Evolutionary conservation across 805 yeast genomes (phyloP).

Genomic region (Candida michaelii): DNA sequence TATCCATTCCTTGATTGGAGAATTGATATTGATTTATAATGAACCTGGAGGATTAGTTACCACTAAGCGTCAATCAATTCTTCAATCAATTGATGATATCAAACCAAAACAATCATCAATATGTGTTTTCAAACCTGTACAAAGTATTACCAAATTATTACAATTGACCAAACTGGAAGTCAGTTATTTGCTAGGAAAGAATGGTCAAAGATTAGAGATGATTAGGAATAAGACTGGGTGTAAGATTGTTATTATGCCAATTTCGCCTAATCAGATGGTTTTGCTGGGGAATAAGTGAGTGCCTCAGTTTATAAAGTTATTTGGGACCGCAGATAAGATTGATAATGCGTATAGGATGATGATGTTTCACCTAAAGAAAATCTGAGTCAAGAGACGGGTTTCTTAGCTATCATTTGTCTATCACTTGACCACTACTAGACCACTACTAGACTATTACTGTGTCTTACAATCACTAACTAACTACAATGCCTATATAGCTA

Average conservation of each 20-base stretch:
- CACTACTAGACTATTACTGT: no score
- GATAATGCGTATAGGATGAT: constrained; percentile 17
- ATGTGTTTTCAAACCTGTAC: background rate
- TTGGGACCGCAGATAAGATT: constrained; percentile 18
- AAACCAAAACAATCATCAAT: background rate
- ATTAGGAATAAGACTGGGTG: constrained; percentile 25
- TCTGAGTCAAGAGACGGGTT: no score
- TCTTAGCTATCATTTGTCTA: no score
- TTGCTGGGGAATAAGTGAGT: constrained; percentile 14
- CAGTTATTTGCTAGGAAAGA: constrained; percentile 24
- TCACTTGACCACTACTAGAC: no score
- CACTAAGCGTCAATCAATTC: constrained; percentile 1
- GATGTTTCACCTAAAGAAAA: constrained; percentile 7
- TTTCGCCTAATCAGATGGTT: constrained; percentile 6
- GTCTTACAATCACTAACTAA: no score
- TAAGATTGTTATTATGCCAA: constrained; percentile 21
- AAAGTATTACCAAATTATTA: constrained; percentile 5
- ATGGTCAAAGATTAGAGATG: constrained; percentile 22
- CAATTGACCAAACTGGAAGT: constrained; percentile 21
- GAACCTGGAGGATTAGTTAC: background rate
- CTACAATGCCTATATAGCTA: no score
- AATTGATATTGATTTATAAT: constrained; percentile 7
- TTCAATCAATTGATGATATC: constrained; percentile 8
- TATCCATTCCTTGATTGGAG: constrained; percentile 5
- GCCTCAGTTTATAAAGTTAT: constrained; percentile 18